Base-by-base conservation (phyloP, 305 asterid species). In the Caryopteris hybrid region DNA sequence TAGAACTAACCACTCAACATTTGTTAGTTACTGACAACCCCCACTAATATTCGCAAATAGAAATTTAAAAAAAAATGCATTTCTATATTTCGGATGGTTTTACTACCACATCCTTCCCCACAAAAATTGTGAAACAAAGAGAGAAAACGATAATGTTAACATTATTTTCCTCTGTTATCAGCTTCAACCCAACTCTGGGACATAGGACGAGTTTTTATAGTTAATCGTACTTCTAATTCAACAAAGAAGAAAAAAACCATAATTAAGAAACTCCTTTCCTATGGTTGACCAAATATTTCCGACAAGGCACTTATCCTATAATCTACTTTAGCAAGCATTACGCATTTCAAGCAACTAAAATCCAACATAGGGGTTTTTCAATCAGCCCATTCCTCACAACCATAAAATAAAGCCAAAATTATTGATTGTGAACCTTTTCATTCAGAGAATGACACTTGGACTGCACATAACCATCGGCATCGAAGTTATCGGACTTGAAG, bases 401-500 rank as follows among this genome's bases (percentile, higher is more conserved):
- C 9, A 31, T 18, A 69, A 13, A 21, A 57, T 38, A 16, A 72
- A 59, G 33, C 66, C 52, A 14, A 60, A 54, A 38, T 17, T 3
- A 27, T 17, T 14, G 66, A 54, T 27, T 47, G 6, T 5, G 55
- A 70, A 89, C 99, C 97, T 91, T 94, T 75, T 94, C 99, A 61
- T 78, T 81, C 23, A 89, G 85, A 36, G 96, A 82, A 60, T 86
- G 91, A 78, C 98, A 94, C 82, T 94, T 94, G 83, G 97, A 89
- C 72, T 89, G 90, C 71, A 94, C 86, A 77, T 54, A 94, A 52
- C 76, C 72, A 83, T 94, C 99, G 73, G 97, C 96, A 71, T 94
- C 96, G 81, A 87, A 94, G 70, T 63, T 78, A 80, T 91, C 96
- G 78, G 99, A 80, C 80, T 91, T 91, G 88, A 94, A 94, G 72